phyloP scores from a whole-genome alignment of 202 grass and related monocot genomes.

The Carex arenaria region DNA sequence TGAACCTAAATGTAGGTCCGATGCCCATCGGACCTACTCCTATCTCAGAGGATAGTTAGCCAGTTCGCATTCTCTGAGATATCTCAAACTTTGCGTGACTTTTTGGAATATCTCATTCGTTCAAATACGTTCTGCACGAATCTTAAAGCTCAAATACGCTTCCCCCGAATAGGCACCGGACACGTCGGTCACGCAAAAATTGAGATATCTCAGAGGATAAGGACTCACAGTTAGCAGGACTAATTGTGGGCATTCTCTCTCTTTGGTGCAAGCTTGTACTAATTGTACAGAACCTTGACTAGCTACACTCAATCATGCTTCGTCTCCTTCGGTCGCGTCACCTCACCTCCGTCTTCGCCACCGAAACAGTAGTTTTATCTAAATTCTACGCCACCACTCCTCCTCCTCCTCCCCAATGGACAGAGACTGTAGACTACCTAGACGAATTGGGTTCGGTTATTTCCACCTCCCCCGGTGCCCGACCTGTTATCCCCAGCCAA shows the following conservation, averaged over 20 bases:
- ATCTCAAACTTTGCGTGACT: too few relatives aligned
- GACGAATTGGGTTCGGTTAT: constrained; percentile 75
- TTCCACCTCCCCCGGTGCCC: constrained; percentile 51
- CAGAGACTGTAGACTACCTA: constrained; percentile 77
- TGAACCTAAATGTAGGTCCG: too few relatives aligned
- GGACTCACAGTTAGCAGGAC: too few relatives aligned
- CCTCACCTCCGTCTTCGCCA: neutral
- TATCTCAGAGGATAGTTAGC: too few relatives aligned
- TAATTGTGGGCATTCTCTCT: neutral
- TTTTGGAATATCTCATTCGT: too few relatives aligned
- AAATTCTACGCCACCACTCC: neutral
- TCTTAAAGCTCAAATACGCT: too few relatives aligned
- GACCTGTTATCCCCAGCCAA: constrained; percentile 57
- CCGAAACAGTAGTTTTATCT: constrained; percentile 17
- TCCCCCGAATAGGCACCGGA: too few relatives aligned
- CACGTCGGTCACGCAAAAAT: too few relatives aligned
- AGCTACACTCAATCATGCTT: neutral
- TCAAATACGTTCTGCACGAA: too few relatives aligned
- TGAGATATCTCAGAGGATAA: too few relatives aligned
- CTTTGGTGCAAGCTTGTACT: neutral
- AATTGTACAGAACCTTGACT: neutral
- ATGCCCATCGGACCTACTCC: too few relatives aligned
- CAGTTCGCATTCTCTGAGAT: too few relatives aligned
- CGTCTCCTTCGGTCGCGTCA: neutral
- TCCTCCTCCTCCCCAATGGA: constrained; percentile 41